Evolutionary conservation across 2,329 filamentous ascomycete genomes (phyloP).

Genomic region (Hymenoscyphus albidus): DNA sequence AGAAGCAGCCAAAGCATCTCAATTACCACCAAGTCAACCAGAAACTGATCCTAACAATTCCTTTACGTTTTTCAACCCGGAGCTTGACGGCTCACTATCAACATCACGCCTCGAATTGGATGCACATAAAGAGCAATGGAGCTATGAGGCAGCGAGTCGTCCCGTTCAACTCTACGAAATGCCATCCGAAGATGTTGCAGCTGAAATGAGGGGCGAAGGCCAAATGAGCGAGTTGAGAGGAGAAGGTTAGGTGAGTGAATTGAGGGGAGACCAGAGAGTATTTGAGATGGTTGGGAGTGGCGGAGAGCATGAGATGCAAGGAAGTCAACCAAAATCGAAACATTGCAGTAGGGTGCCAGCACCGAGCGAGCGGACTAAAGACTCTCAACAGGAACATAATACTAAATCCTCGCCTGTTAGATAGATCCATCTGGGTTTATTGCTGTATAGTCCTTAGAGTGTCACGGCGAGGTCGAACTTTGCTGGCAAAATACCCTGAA

Average conservation of each 20-base stretch:
- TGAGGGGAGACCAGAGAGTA: not conserved
- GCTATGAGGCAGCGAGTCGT: not conserved
- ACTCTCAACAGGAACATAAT: not conserved
- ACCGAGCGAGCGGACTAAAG: not conserved
- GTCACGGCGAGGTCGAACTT: too few relatives aligned
- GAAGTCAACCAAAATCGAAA: not conserved
- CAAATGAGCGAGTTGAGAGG: conserved; percentile 3
- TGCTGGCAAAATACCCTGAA: too few relatives aligned
- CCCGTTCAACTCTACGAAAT: conserved; percentile 11
- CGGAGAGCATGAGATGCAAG: not conserved
- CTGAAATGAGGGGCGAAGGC: conserved; percentile 8
- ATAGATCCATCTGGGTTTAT: too few relatives aligned
- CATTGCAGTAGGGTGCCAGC: conserved; percentile 4
- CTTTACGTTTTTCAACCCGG: conserved; percentile 4
- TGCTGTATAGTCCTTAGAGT: too few relatives aligned
- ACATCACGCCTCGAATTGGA: conserved; percentile 7
- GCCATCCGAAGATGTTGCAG: conserved; percentile 10
- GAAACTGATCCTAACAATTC: not conserved
- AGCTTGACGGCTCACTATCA: conserved; percentile 3
- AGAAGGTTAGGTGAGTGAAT: conserved; percentile 1
- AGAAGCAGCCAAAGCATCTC: conserved; percentile 4
- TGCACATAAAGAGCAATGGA: not conserved
- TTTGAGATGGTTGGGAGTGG: conserved; percentile 2
- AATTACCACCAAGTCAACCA: not conserved
- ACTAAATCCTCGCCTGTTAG: too few relatives aligned